Base-by-base conservation (phyloP, 495 filamentous ascomycete genomes). In the Tuber indicum region DNA sequence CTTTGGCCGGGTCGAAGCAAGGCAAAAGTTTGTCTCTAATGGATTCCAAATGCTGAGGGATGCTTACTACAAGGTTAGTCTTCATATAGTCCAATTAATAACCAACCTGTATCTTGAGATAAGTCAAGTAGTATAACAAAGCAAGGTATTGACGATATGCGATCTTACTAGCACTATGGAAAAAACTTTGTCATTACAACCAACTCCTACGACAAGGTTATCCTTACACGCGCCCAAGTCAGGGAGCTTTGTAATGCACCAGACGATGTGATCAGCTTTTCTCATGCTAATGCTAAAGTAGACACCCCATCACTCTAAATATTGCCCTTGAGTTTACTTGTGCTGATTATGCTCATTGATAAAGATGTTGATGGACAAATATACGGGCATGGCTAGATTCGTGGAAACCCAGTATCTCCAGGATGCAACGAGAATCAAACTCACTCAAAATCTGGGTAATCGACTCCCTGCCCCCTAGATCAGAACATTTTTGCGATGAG, bases 161-260 rank as follows among this genome's bases (percentile, higher is more conserved):
- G 6, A 62, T 16, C 52, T 26, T 14, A 4, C 9, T 32, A 62
- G 52, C n/a, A 62, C 52, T 12, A 12, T n/a, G 12, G n/a, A 16
- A 62, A 62, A 32, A 32, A n/a, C n/a, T 62, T 62, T 32, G 52
- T 62, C 16, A 26, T 62, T 32, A 62, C 52, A 62, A 62, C 72
- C 10, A 14, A 45, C 12, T 69, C 21, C 36, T 32, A n/a, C 26
- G 32, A 49, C 21, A 41, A 41, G 23, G 43, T 52, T 10, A 9
- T 52, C 14, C 44, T 74, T 39, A n/a, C 72, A 5, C 23, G 19
- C 1, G 23, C 23, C 39, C 42, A 49, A 16, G 12, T 39, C 6
- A 74, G n/a, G n/a, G 73, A 74, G 46, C 32, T 74, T 12, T 49
- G 23, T 7, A 70, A 70, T 36, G 47, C 73, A 23, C 46, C 73